phyloP scores from a whole-genome alignment of 495 filamentous ascomycete genomes.

The Evernia prunastri region DNA sequence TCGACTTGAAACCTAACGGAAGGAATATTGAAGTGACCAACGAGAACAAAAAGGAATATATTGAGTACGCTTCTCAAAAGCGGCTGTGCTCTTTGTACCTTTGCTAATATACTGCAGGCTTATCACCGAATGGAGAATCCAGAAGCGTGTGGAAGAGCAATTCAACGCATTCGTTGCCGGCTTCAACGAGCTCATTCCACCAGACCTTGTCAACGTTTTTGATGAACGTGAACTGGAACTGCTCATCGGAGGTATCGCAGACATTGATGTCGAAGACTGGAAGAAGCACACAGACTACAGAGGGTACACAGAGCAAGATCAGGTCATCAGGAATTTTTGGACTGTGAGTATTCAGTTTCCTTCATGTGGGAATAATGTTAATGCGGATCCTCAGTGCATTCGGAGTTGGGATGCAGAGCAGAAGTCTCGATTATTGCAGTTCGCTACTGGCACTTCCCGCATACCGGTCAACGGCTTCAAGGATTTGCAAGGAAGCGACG shows the following conservation, averaged over 20 bases:
- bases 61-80: slow-evolving; percentile 57
- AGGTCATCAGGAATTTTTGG: slow-evolving; percentile 98
- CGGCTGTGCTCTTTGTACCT: background rate
- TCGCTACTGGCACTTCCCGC: slow-evolving; percentile 93
- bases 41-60: slow-evolving; percentile 91
- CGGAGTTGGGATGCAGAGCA: slow-evolving; percentile 96
- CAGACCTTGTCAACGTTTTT: slow-evolving; percentile 96
- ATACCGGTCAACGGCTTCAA: slow-evolving; percentile 99
- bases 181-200: slow-evolving; percentile 94
- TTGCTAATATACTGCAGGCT: slow-evolving; percentile 43
- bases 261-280: slow-evolving; percentile 99
- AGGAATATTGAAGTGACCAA: slow-evolving; percentile 93
- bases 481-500: slow-evolving; percentile 95
- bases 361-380: slow-evolving; percentile 14
- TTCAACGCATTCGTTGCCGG: slow-evolving; percentile 97
- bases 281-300: slow-evolving; percentile 99
- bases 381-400: slow-evolving; percentile 47
- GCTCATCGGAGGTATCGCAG: slow-evolving; percentile 95
- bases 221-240: slow-evolving; percentile 96
- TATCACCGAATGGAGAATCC: slow-evolving; percentile 98
- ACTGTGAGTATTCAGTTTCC: slow-evolving; percentile 51
- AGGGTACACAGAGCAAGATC: slow-evolving; percentile 96
- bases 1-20: slow-evolving; percentile 88
- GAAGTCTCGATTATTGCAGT: slow-evolving; percentile 92
- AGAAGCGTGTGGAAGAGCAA: slow-evolving; percentile 95